A percentile compares a stretch with the other conserved stretches of the same genome.
These are phyloP conservation scores for Ceratobasidium sp. DNA, from an alignment of 1,284 basidiomycete genomes.

Conservation along the genomic window DNA sequence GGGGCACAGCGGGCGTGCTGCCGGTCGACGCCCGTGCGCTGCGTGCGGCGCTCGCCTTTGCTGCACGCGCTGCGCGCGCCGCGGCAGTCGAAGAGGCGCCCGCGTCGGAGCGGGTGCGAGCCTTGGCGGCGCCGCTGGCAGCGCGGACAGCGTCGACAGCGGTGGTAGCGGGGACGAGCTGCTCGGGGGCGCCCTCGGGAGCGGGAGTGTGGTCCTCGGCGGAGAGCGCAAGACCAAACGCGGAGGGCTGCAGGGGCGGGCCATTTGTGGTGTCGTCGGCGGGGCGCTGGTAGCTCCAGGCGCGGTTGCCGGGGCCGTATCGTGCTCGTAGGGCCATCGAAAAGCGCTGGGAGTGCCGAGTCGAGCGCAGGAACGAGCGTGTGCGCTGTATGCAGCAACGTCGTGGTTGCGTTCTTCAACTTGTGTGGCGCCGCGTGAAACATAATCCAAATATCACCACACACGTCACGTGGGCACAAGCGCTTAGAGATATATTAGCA, in stretches of 20 bases:
- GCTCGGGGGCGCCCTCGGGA: not conserved
- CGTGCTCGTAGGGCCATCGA: conserved; percentile 29
- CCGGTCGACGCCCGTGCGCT: conserved; percentile 19
- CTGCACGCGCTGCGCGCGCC: conserved; percentile 23
- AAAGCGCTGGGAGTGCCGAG: not conserved
- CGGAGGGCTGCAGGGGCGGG: conserved; percentile 14
- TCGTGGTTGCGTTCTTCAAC: conserved; percentile 44
- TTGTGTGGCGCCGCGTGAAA: conserved; percentile 42
- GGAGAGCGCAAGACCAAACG: conserved; percentile 23
- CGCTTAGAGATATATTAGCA: not conserved
- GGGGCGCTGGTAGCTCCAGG: conserved; percentile 40
- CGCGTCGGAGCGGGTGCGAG: conserved; percentile 14
- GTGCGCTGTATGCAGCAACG: conserved; percentile 44
- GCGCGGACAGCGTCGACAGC: not conserved
- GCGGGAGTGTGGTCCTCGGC: conserved; percentile 18
- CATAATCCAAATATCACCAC: conserved; percentile 24
- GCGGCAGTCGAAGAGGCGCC: conserved; percentile 25
- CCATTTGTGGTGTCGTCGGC: conserved; percentile 24
- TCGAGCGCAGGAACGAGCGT: conserved; percentile 12
- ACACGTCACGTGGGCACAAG: conserved; percentile 26
- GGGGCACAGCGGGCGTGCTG: not conserved
- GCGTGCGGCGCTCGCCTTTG: conserved; percentile 22
- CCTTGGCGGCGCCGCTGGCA: conserved; percentile 19
- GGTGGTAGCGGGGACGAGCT: conserved; percentile 1
- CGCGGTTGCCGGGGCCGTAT: conserved; percentile 37